A percentile compares a stretch with the other conserved stretches of the same genome.
Conservation (phyloP, 2,329 filamentous ascomycete genomes). For the Neonectria hederae region DNA sequence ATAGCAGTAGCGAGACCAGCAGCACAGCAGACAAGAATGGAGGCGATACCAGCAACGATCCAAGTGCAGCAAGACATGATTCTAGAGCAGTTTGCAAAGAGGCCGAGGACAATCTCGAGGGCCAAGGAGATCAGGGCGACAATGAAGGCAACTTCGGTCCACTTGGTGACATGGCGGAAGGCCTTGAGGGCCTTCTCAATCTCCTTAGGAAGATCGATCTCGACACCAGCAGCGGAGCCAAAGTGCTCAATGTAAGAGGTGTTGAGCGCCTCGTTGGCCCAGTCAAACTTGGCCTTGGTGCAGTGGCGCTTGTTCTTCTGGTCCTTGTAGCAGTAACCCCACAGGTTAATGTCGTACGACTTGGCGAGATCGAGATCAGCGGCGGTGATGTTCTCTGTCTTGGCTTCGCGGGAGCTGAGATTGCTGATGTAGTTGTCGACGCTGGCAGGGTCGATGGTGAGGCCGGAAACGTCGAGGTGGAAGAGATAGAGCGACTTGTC, state of each 20-base stretch:
- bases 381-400: constrained; percentile 64
- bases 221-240: constrained; percentile 57
- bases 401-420: constrained; percentile 37
- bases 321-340: constrained; percentile 82
- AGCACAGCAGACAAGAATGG: constrained; percentile 64
- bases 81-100: constrained; percentile 85
- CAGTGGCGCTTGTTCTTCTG: constrained; percentile 68
- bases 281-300: constrained; percentile 76
- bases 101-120: constrained; percentile 78
- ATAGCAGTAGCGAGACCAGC: constrained; percentile 80
- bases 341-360: constrained; percentile 83
- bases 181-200: constrained; percentile 74
- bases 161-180: constrained; percentile 79
- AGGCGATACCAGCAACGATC: constrained; percentile 74
- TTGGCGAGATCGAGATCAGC: constrained; percentile 71
- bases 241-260: constrained; percentile 66
- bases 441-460: constrained; percentile 54
- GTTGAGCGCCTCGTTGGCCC: constrained; percentile 77
- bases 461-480: constrained; percentile 64
- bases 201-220: constrained; percentile 73
- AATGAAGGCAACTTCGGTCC: constrained; percentile 85
- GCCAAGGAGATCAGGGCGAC: constrained; percentile 76
- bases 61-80: constrained; percentile 85
- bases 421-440: constrained; percentile 49
- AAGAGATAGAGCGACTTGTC: constrained; percentile 68